These are phyloP conservation scores for Myxozyma vanderwaltii DNA, from an alignment of 805 yeast species.

Conservation along the genomic window DNA sequence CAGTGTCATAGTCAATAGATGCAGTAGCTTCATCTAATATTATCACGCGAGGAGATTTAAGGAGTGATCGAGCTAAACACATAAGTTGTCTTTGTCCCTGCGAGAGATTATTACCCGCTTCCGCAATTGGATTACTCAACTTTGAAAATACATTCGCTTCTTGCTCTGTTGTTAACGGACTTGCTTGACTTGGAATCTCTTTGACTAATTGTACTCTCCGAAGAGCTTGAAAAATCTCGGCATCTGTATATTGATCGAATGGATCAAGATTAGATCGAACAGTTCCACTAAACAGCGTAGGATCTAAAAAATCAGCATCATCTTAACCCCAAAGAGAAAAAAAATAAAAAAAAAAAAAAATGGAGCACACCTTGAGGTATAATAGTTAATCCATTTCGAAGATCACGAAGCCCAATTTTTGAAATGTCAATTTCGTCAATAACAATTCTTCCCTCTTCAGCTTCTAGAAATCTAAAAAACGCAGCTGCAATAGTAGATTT, in stretches of 20 bases:
- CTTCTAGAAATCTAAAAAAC: slow-evolving; percentile 64
- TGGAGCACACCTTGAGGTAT: slow-evolving; percentile 79
- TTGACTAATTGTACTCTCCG: slow-evolving; percentile 23
- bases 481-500: slow-evolving; percentile 96
- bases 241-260: slow-evolving; percentile 59
- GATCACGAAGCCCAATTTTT: slow-evolving; percentile 60
- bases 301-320: slow-evolving; percentile 78
- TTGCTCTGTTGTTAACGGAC: slow-evolving; percentile 2
- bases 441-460: slow-evolving; percentile 56
- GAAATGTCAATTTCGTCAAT: slow-evolving; percentile 70
- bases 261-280: slow-evolving; percentile 74
- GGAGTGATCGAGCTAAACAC: slow-evolving; percentile 77
- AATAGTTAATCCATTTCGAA: slow-evolving; percentile 65
- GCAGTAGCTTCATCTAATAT: slow-evolving; percentile 79
- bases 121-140: slow-evolving; percentile 57
- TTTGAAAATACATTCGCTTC: slow-evolving; percentile 49
- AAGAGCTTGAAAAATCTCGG: slow-evolving; percentile 40
- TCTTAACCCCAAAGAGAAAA: slow-evolving; percentile 58
- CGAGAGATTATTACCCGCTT: slow-evolving; percentile 78
- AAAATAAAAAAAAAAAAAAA: slow-evolving; percentile 38
- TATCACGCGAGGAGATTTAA: slow-evolving; percentile 68
- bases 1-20: slow-evolving; percentile 77
- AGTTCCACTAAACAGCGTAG: slow-evolving; percentile 72
- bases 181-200: slow-evolving; percentile 1
- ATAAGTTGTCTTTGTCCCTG: slow-evolving; percentile 87